Evolutionary conservation across 441 rosid genomes (phyloP).

Genomic region (Cnidoscolus chayamansa): DNA sequence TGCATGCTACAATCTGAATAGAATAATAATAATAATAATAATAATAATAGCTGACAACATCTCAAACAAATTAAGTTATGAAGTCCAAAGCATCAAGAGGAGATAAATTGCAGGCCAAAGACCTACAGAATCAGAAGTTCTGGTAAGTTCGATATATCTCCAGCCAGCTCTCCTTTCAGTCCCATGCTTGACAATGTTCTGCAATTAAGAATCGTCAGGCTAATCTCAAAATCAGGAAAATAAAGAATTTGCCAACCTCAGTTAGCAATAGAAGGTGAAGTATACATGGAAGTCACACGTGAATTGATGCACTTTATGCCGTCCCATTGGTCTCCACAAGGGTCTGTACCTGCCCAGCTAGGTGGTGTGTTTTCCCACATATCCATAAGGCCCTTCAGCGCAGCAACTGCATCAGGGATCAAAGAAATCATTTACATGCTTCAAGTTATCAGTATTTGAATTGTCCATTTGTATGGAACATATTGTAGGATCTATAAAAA

Average conservation of each 20-base stretch:
- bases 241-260: slow-evolving; percentile 5
- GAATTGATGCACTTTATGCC: slow-evolving; percentile 56
- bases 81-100: neutral
- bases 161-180: slow-evolving; percentile 51
- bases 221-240: neutral
- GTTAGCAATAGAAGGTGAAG: slow-evolving; percentile 11
- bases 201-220: slow-evolving; percentile 26
- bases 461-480: neutral
- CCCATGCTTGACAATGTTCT: slow-evolving; percentile 55
- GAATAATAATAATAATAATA: neutral
- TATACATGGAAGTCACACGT: slow-evolving; percentile 64
- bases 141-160: slow-evolving; percentile 46
- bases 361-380: slow-evolving; percentile 54
- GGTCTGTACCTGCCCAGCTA: slow-evolving; percentile 63
- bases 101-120: slow-evolving; percentile 2
- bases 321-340: slow-evolving; percentile 70
- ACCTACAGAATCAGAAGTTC: slow-evolving; percentile 66
- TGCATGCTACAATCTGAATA: neutral
- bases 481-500: neutral
- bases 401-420: slow-evolving; percentile 36
- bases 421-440: neutral
- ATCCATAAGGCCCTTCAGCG: slow-evolving; percentile 38
- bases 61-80: neutral
- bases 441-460: neutral
- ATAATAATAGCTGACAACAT: too few relatives aligned